Percentiles rank a stretch among this genome's conserved stretches.
These are phyloP conservation scores for Kluyveromyces marxianus DNA, from an alignment of 1,139 yeast genomes.

Conservation along the genomic window DNA sequence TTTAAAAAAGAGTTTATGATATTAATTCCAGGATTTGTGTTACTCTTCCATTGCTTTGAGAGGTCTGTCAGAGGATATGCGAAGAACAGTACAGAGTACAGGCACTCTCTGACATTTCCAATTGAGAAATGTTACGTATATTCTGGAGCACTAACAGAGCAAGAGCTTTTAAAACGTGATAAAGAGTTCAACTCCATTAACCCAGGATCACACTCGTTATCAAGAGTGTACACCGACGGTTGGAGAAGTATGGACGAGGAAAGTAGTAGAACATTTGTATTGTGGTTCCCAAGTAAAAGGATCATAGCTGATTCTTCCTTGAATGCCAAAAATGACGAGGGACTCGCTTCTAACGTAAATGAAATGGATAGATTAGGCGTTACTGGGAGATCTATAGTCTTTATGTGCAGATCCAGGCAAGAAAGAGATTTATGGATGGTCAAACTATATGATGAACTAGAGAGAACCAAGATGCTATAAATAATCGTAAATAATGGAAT, in stretches of 20 bases:
- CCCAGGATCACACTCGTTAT: conserved; percentile 54
- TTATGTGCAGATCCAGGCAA: conserved; percentile 73
- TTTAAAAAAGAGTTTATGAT: conserved; percentile 57
- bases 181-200: conserved; percentile 38
- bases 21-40: conserved; percentile 60
- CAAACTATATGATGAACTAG: conserved; percentile 55
- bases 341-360: neutral
- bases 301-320: conserved; percentile 28
- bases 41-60: conserved; percentile 43
- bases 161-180: conserved; percentile 48
- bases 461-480: conserved; percentile 36
- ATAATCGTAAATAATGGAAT: conserved; percentile 1
- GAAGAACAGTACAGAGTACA: conserved; percentile 38
- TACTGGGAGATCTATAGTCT: conserved; percentile 61
- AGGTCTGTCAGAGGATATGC: conserved; percentile 39
- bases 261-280: conserved; percentile 60
- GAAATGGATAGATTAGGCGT: conserved; percentile 50
- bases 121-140: conserved; percentile 64
- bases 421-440: conserved; percentile 83
- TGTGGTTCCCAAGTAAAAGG: conserved; percentile 73
- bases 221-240: conserved; percentile 73
- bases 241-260: conserved; percentile 81
- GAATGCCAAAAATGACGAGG: neutral
- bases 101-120: conserved; percentile 51
- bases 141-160: conserved; percentile 55